phyloP scores from a whole-genome alignment of 108 stramenopile genomes.

The Cylindrotheca fusiformis region DNA sequence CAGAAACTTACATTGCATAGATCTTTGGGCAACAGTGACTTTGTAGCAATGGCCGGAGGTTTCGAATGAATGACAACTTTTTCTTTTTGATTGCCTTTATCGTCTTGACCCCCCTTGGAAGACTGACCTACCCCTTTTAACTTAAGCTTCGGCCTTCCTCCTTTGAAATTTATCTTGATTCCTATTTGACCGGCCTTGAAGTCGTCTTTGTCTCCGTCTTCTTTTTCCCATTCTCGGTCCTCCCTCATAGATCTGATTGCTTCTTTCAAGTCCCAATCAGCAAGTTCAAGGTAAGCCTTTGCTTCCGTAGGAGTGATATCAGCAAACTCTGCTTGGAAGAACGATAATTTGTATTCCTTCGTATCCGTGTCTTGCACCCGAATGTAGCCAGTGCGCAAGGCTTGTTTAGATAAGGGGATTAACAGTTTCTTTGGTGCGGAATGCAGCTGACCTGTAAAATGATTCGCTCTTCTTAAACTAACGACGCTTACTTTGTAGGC shows the following conservation, averaged over 20 bases:
- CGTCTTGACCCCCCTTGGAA: background rate
- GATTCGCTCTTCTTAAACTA: constrained; percentile 62
- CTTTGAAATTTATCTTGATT: constrained; percentile 24
- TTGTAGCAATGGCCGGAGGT: constrained; percentile 43
- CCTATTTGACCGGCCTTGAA: constrained; percentile 38
- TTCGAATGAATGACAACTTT: constrained; percentile 12
- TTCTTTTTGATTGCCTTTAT: constrained; percentile 1
- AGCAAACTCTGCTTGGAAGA: constrained; percentile 69
- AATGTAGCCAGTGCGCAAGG: constrained; percentile 53
- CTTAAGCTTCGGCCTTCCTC: constrained; percentile 23
- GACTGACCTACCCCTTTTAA: constrained; percentile 23
- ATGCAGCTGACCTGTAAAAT: constrained; percentile 75
- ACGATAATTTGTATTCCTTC: constrained; percentile 78
- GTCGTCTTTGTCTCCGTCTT: constrained; percentile 15
- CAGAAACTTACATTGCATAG: constrained; percentile 34
- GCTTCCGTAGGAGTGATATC: constrained; percentile 60
- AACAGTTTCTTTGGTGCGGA: constrained; percentile 80
- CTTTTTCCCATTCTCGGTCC: constrained; percentile 71
- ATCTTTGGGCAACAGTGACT: constrained; percentile 39
- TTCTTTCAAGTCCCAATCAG: constrained; percentile 80
- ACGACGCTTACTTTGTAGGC: constrained; percentile 76
- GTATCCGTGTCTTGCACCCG: constrained; percentile 78
- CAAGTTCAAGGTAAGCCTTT: constrained; percentile 66
- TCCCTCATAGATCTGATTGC: constrained; percentile 65
- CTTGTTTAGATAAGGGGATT: constrained; percentile 60